A percentile compares a stretch with the other conserved stretches of the same genome.
These are phyloP conservation scores for Populus pruinosa DNA, from an alignment of 345 rosid genomes.

Conservation along the genomic window DNA sequence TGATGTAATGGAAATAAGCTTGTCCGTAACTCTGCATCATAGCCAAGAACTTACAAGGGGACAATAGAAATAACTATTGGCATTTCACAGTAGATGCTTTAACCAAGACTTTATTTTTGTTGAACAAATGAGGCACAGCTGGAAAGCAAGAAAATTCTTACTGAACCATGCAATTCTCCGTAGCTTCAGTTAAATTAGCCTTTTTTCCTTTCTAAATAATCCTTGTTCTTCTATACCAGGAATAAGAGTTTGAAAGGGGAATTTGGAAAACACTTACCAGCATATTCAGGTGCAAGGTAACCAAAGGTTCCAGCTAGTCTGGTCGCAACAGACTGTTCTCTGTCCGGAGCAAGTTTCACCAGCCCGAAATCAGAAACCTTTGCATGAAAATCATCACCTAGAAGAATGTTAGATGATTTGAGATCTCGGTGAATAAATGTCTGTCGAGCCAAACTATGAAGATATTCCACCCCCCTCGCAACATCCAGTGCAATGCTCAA, in stretches of 20 bases:
- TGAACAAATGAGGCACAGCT: background rate
- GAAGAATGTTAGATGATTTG: constrained; percentile 57
- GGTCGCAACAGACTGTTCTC: constrained; percentile 45
- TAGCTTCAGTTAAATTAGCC: background rate
- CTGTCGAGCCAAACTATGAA: constrained; percentile 41
- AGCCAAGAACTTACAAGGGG: background rate
- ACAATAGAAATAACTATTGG: background rate
- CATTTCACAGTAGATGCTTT: background rate
- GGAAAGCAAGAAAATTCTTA: background rate
- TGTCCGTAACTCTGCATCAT: background rate
- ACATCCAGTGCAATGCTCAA: constrained; percentile 50
- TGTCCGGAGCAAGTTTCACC: constrained; percentile 51
- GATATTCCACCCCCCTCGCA: constrained; percentile 58
- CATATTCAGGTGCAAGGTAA: constrained; percentile 63
- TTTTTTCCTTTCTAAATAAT: background rate
- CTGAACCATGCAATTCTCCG: background rate
- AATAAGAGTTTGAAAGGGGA: background rate
- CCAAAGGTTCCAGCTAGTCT: constrained; percentile 60
- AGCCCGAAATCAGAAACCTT: constrained; percentile 60
- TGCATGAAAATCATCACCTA: constrained; percentile 44
- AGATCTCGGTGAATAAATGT: constrained; percentile 59
- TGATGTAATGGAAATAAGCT: background rate
- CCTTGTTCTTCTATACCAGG: background rate
- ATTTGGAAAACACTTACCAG: constrained; percentile 31
- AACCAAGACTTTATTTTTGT: background rate